Evolutionary conservation across 2,329 filamentous ascomycete species (phyloP).

Genomic region (Chaetomiaceae sp.): DNA sequence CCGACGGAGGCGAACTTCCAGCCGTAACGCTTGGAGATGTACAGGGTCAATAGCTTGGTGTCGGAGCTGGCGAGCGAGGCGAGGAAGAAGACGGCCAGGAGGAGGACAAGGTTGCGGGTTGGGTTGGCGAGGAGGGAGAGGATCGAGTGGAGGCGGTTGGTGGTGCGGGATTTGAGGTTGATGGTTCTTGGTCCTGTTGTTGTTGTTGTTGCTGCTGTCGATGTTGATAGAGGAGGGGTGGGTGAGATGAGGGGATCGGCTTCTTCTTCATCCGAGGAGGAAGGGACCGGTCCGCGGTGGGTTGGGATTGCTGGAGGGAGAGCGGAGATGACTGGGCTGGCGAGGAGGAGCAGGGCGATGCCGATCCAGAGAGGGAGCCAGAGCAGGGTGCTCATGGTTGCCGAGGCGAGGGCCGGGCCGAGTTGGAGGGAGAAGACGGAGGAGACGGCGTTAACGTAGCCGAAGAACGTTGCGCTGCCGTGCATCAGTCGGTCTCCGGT

Average conservation of each 20-base stretch:
- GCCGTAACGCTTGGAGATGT: slow-evolving; percentile 46
- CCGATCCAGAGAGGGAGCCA: slow-evolving; percentile 44
- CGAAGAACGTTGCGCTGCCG: slow-evolving; percentile 45
- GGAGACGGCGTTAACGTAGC: slow-evolving; percentile 46
- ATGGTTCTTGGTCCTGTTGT: slow-evolving; percentile 25
- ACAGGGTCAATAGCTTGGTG: slow-evolving; percentile 47
- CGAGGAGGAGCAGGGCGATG: slow-evolving; percentile 34
- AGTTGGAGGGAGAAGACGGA: slow-evolving; percentile 43
- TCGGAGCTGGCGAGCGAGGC: slow-evolving; percentile 48
- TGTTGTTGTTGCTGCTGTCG: not conserved
- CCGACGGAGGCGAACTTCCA: slow-evolving; percentile 46
- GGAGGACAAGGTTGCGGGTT: slow-evolving; percentile 38
- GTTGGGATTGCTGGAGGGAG: slow-evolving; percentile 24
- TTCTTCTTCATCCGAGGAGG: slow-evolving; percentile 31
- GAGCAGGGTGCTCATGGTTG: slow-evolving; percentile 41
- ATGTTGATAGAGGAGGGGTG: not conserved
- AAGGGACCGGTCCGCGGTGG: not conserved
- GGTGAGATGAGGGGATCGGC: slow-evolving; percentile 38
- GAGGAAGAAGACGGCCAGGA: slow-evolving; percentile 44
- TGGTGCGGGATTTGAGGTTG: slow-evolving; percentile 31
- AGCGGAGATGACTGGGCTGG: slow-evolving; percentile 31
- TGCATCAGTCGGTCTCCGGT: not conserved
- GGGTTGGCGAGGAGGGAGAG: slow-evolving; percentile 9
- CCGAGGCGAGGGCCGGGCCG: slow-evolving; percentile 44
- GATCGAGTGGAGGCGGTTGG: slow-evolving; percentile 31